A percentile compares a stretch with the other conserved stretches of the same genome.
Conservation (phyloP, 225 moss, liverwort and hornwort species). For the Polytrichum commune region DNA sequence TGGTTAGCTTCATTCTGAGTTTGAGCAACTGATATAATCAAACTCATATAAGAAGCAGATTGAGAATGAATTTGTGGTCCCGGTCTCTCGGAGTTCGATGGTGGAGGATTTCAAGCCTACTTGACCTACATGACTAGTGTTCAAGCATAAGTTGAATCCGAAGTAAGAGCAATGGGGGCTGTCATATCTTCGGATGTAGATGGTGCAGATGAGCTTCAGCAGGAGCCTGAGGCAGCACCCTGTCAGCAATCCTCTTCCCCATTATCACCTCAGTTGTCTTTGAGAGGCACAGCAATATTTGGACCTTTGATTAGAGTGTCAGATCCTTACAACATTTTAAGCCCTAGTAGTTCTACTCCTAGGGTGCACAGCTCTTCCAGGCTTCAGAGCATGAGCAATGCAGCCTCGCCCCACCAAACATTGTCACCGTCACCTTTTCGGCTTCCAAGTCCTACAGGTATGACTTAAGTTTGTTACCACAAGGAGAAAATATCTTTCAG, state of each 20-base stretch:
- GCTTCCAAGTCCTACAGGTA: conserved; percentile 20
- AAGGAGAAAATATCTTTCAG: too few species aligned
- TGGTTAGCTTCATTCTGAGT: too few species aligned
- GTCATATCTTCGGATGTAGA: conserved; percentile 50
- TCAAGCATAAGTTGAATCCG: conserved; percentile 3
- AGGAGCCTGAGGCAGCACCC: conserved; percentile 60
- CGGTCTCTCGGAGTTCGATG: too few species aligned
- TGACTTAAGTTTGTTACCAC: neutral
- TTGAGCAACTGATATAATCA: too few species aligned
- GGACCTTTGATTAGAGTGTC: conserved; percentile 70
- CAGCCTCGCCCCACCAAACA: conserved; percentile 32
- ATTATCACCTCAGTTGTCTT: conserved; percentile 58
- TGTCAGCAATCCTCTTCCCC: conserved; percentile 66
- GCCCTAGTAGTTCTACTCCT: conserved; percentile 40
- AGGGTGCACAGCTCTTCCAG: conserved; percentile 39
- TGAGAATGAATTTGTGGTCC: too few species aligned
- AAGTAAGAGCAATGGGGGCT: conserved; percentile 41
- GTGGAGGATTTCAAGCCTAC: too few species aligned
- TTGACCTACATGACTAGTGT: too few species aligned
- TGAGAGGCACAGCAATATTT: conserved; percentile 52
- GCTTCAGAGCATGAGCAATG: conserved; percentile 45
- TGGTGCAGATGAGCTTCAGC: conserved; percentile 50
- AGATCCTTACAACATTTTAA: conserved; percentile 65
- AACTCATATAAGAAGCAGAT: too few species aligned
- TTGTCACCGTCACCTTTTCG: conserved; percentile 8